A percentile compares a stretch with the other conserved stretches of the same genome.
Evolutionary conservation across 1,284 basidiomycete species (phyloP).

Genomic region (Melampsora medusae): DNA sequence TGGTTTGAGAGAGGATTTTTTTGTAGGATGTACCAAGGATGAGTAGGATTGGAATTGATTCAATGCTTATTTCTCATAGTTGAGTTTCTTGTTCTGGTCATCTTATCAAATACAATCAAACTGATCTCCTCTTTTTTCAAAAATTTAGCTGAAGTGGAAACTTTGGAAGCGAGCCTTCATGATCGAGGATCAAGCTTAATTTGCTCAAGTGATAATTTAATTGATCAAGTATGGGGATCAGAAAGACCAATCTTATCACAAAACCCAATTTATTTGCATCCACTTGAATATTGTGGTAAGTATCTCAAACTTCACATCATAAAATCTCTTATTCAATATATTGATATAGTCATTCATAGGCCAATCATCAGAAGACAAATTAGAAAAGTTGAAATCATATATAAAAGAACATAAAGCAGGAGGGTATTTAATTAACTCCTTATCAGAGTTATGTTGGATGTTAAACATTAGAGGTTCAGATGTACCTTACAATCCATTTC

Average conservation of each 20-base stretch:
- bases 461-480: slow-evolving; percentile 82
- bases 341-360: background rate
- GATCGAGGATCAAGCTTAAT: too few species aligned
- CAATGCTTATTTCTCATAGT: slow-evolving; percentile 76
- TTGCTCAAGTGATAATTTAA: slow-evolving; percentile 64
- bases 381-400: background rate
- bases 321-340: background rate
- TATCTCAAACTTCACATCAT: background rate
- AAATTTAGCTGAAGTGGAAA: too few species aligned
- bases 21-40: slow-evolving; percentile 61
- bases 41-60: slow-evolving; percentile 77
- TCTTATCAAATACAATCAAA: too few species aligned
- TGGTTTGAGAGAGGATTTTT: too few species aligned
- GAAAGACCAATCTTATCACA: background rate
- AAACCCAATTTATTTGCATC: background rate
- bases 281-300: background rate
- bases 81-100: too few species aligned
- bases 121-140: too few species aligned
- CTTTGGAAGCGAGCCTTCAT: too few species aligned
- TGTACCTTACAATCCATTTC: slow-evolving; percentile 72
- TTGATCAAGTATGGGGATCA: slow-evolving; percentile 74
- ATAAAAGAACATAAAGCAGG: slow-evolving; percentile 8
- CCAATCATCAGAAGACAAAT: background rate
- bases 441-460: slow-evolving; percentile 66
- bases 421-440: slow-evolving; percentile 55